These are phyloP conservation scores for Coniochaeta ligniaria DNA, from an alignment of 2,329 filamentous ascomycete genomes.

Conservation along the genomic window DNA sequence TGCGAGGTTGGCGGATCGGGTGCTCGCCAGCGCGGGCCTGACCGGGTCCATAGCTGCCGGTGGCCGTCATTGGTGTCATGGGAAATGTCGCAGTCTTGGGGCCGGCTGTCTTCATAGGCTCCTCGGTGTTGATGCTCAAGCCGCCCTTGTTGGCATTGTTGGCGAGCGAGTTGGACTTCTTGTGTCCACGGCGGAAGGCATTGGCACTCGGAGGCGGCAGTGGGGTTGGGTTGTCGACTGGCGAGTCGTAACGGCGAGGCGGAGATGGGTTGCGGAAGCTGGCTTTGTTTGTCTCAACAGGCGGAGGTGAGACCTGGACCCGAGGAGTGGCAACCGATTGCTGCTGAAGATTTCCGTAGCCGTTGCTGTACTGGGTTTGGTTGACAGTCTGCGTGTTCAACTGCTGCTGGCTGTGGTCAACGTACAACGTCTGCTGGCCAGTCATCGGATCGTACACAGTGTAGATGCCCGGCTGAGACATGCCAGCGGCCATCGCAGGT, in stretches of 20 bases:
- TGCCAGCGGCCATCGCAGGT: conserved; percentile 43
- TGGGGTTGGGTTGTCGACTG: conserved; percentile 50
- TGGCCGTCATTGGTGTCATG: conserved; percentile 70
- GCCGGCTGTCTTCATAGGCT: conserved; percentile 51
- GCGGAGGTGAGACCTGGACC: conserved; percentile 76
- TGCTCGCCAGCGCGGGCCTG: conserved; percentile 92
- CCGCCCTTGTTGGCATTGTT: conserved; percentile 44
- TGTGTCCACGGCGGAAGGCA: conserved; percentile 88
- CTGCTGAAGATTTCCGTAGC: conserved; percentile 38
- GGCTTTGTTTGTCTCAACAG: conserved; percentile 46
- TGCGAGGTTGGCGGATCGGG: conserved; percentile 84
- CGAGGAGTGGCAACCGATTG: conserved; percentile 57
- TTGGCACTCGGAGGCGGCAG: conserved; percentile 84
- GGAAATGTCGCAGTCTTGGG: conserved; percentile 79
- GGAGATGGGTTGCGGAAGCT: conserved; percentile 57
- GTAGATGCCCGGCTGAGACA: conserved; percentile 69
- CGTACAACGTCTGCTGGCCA: conserved; percentile 74
- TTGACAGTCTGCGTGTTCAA: conserved; percentile 33
- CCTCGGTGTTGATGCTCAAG: conserved; percentile 35
- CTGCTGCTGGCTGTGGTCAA: conserved; percentile 56
- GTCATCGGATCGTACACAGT: conserved; percentile 80
- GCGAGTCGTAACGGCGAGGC: conserved; percentile 61
- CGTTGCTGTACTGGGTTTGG: conserved; percentile 22
- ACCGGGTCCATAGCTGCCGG: conserved; percentile 70
- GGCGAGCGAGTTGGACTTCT: conserved; percentile 76